Base-by-base conservation (phyloP, 2,329 filamentous ascomycete genomes). In the Cryphonectria carpinicola region DNA sequence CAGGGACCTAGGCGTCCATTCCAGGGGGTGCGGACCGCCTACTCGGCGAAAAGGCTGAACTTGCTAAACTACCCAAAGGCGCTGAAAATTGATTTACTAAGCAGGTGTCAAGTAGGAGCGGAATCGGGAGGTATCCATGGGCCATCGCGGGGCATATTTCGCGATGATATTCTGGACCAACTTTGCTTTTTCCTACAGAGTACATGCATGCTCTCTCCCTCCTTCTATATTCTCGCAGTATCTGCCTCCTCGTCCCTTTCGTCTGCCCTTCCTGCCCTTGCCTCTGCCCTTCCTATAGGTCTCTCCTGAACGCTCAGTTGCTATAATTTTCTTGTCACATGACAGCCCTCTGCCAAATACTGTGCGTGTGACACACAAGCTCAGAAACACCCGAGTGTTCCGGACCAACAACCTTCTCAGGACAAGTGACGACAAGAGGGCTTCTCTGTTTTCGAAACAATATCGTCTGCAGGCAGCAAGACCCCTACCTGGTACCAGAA, bases 401-500 rank as follows among this genome's bases (percentile, higher is more conserved):
- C 46, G 46, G 22, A n/a, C 19, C 22, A 11, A n/a, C 22, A 32
- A 3, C 54, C 28, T 8, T 58, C 14, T 58, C 54, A 32, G 28
- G 13, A 58, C 54, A 7, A 7, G 14, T 8, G 25, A 19, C 54
- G 28, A 19, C 54, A 32, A 4, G 25, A 35, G 5, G 54, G n/a
- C 8, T 28, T 28, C 4, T 17, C 52, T 28, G 52, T 10, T 3
- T 11, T 56, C 17, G n/a, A 49, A 17, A 46, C 7, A 19, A 46
- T 32, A 19, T 46, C n/a, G 14, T 22, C 19, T 37, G 14, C 25
- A 46, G 39, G 10, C 62, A 17, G 22, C 35, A 62, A n/a, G 4
- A n/a, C 22, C 43, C 2, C 14, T n/a, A 7, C 7, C 19, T 10
- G 39, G 43, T 43, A 11, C 66, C 65, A 76, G 70, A 70, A 89